phyloP scores from a whole-genome alignment of 345 rosid genomes.

The Fremontodendron californicum region DNA sequence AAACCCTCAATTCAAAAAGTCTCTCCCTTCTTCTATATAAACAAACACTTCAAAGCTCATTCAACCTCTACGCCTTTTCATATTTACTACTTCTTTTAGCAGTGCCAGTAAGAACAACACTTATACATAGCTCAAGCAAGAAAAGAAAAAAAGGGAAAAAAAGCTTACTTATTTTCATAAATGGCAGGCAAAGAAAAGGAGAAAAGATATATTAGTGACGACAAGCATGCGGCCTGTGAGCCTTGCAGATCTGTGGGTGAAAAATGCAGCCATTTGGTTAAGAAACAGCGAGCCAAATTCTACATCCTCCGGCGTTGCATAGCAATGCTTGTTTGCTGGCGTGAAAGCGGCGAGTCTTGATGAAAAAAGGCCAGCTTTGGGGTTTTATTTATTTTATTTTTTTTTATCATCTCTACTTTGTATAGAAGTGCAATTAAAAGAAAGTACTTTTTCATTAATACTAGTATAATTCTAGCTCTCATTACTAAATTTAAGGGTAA shows the following conservation, averaged over 20 bases:
- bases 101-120: not conserved
- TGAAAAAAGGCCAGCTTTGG: not conserved
- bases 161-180: not conserved
- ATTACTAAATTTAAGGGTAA: not conserved
- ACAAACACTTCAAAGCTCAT: not conserved
- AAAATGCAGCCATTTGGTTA: slow-evolving; percentile 74
- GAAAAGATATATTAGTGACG: not conserved
- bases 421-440: slow-evolving; percentile 20
- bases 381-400: too few relatives aligned
- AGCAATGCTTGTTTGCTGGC: slow-evolving; percentile 72
- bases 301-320: slow-evolving; percentile 81
- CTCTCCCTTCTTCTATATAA: slow-evolving; percentile 14
- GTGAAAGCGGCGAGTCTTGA: slow-evolving; percentile 36
- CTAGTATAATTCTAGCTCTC: not conserved
- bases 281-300: slow-evolving; percentile 71
- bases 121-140: not conserved
- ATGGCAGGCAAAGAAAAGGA: slow-evolving; percentile 21
- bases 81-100: slow-evolving; percentile 3
- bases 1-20: not conserved
- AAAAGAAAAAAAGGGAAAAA: not conserved
- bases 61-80: slow-evolving; percentile 5
- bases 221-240: slow-evolving; percentile 33
- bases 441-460: not conserved
- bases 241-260: slow-evolving; percentile 54
- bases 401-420: not conserved